Conservation (phyloP, 1,284 basidiomycete genomes). For the Heterobasidion irregulare region DNA sequence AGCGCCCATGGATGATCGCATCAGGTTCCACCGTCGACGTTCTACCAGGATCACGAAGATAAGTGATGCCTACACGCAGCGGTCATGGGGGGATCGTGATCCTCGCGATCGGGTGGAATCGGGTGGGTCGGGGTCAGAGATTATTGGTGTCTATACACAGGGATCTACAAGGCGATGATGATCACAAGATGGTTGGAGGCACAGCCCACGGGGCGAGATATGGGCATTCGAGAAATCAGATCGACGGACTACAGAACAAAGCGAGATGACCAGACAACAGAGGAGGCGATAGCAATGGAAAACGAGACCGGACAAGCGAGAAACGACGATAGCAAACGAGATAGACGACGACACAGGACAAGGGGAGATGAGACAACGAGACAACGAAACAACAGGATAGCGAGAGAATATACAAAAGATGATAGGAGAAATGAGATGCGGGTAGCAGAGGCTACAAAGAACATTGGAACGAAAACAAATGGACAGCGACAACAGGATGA, state of each 20-base stretch:
- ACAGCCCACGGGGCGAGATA: no score
- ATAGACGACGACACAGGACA: background rate
- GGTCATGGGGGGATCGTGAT: background rate
- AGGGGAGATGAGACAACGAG: background rate
- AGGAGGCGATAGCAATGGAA: background rate
- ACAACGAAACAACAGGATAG: background rate
- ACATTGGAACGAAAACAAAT: background rate
- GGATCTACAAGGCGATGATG: no score
- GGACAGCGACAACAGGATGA: background rate
- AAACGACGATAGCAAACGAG: background rate
- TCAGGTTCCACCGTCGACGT: background rate
- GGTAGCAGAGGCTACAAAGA: no score
- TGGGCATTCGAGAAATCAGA: no score
- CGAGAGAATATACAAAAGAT: background rate
- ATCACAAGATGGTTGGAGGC: no score
- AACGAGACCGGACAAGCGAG: no score
- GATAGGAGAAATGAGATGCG: background rate
- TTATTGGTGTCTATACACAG: background rate
- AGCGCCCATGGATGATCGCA: background rate
- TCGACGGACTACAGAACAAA: background rate
- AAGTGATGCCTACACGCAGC: background rate
- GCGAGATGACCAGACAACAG: background rate
- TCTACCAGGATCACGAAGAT: background rate
- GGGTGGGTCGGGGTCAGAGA: background rate
- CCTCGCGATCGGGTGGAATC: background rate